A percentile compares a stretch with the other conserved stretches of the same genome.
Conservation (phyloP, 208 protist species). For the Novymonas esmeraldas region DNA sequence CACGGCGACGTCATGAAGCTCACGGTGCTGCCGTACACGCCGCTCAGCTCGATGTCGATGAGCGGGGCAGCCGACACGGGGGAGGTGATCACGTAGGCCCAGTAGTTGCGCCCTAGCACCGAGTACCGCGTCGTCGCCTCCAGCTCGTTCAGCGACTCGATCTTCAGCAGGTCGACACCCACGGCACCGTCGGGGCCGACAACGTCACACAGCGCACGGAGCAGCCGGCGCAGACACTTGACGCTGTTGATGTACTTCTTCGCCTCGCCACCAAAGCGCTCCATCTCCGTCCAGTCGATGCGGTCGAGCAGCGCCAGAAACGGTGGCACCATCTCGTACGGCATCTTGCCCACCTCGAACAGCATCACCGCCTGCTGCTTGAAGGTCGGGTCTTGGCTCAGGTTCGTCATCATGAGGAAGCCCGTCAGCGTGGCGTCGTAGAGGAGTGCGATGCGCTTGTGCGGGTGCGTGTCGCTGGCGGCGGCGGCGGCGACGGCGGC, state of each 20-base stretch:
- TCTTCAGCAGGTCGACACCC: slow-evolving; percentile 88
- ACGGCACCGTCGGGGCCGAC: slow-evolving; percentile 41
- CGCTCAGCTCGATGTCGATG: slow-evolving; percentile 74
- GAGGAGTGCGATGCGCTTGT: slow-evolving; percentile 93
- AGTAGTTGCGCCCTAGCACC: slow-evolving; percentile 90
- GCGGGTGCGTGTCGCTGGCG: slow-evolving; percentile 33
- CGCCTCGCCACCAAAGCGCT: slow-evolving; percentile 80
- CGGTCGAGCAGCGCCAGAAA: slow-evolving; percentile 77
- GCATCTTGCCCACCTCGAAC: slow-evolving; percentile 91
- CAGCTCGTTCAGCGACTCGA: slow-evolving; percentile 90
- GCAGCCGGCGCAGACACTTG: slow-evolving; percentile 69
- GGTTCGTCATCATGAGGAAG: slow-evolving; percentile 98
- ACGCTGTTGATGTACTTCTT: slow-evolving; percentile 86
- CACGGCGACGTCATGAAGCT: slow-evolving; percentile 83
- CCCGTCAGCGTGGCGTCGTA: slow-evolving; percentile 96
- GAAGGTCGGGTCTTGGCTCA: slow-evolving; percentile 83
- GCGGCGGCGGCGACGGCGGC: neutral
- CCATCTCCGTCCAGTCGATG: slow-evolving; percentile 44
- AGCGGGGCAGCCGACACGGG: slow-evolving; percentile 68
- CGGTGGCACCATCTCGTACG: slow-evolving; percentile 70
- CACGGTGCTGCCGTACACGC: slow-evolving; percentile 81
- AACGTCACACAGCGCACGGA: slow-evolving; percentile 60
- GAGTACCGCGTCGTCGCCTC: slow-evolving; percentile 87
- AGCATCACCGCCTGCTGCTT: slow-evolving; percentile 92
- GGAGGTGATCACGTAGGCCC: slow-evolving; percentile 69